phyloP scores from a whole-genome alignment of 495 filamentous ascomycete species.

The Tuber melanosporum region DNA sequence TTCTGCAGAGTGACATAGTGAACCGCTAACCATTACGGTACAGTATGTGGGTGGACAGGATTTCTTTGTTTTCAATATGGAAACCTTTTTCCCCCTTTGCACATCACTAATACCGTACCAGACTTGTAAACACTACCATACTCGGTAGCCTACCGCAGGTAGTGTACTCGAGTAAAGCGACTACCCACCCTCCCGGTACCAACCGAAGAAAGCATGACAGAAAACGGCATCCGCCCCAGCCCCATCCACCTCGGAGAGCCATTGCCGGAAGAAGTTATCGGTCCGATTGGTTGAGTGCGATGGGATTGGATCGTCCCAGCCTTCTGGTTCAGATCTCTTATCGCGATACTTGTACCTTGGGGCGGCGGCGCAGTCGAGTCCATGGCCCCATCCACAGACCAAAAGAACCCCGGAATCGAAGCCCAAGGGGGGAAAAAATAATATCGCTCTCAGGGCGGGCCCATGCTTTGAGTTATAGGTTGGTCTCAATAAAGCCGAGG shows the following conservation, averaged over 20 bases:
- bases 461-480: neutral
- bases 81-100: neutral
- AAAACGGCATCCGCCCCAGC: neutral
- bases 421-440: neutral
- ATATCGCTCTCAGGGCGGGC: neutral
- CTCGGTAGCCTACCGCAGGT: neutral
- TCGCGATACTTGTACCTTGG: neutral
- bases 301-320: neutral
- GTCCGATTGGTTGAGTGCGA: neutral
- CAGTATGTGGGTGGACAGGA: neutral
- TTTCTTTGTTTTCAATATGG: neutral
- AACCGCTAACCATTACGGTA: neutral
- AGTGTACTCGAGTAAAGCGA: neutral
- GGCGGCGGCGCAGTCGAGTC: neutral
- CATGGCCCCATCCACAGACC: neutral
- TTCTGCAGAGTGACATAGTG: neutral
- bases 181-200: neutral
- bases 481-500: neutral
- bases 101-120: neutral
- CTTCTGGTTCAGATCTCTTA: conserved; percentile 1
- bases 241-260: neutral
- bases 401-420: neutral
- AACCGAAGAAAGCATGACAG: neutral
- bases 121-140: neutral
- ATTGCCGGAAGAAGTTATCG: neutral